phyloP scores from a whole-genome alignment of 805 yeast genomes.

The Dipodascus geniculatus region DNA sequence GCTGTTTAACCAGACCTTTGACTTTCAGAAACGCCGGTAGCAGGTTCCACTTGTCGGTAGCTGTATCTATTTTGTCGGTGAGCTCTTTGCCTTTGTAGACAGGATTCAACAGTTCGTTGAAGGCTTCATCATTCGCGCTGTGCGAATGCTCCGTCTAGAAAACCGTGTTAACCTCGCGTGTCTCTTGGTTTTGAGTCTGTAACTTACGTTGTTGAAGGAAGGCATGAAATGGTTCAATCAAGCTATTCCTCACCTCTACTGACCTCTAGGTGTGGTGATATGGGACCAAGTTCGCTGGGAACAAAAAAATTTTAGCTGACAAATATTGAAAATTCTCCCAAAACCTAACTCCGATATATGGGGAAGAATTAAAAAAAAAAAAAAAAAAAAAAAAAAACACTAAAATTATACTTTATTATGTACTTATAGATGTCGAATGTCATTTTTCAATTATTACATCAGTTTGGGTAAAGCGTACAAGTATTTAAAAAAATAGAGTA shows the following conservation, averaged over 20 bases:
- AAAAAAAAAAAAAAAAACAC: too few relatives aligned
- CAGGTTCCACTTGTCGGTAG: slow-evolving; percentile 94
- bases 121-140: slow-evolving; percentile 18
- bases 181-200: background rate
- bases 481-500: slow-evolving; percentile 64
- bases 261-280: background rate
- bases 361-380: too few relatives aligned
- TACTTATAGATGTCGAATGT: background rate
- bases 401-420: background rate
- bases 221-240: background rate
- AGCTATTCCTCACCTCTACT: too few relatives aligned
- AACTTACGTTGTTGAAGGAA: background rate
- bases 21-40: slow-evolving; percentile 93
- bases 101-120: slow-evolving; percentile 68
- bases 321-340: background rate
- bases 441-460: background rate
- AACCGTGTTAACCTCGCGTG: background rate
- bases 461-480: background rate
- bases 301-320: background rate
- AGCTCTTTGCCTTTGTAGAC: slow-evolving; percentile 75
- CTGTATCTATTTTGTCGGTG: slow-evolving; percentile 80
- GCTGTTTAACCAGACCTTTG: slow-evolving; percentile 94
- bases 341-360: background rate
- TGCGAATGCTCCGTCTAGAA: background rate
- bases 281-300: background rate